Conservation (phyloP, 140 eudicot species). For the Ambrosia hybrid region DNA sequence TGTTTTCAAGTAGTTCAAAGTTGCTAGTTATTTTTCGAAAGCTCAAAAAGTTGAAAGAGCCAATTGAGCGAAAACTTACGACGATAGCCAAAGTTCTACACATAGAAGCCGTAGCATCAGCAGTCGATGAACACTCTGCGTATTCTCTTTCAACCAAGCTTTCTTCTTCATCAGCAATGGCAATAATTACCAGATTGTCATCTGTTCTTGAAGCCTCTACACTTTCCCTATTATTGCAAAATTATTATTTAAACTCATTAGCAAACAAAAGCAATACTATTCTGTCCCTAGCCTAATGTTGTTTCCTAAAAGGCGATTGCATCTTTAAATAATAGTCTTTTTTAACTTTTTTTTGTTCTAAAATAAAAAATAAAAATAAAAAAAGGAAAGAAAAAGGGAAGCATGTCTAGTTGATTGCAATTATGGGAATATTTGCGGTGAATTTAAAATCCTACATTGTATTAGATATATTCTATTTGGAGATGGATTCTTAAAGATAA, state of each 20-base stretch:
- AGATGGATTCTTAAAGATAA: conserved; percentile 26
- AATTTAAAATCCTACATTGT: conserved; percentile 13
- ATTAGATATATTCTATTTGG: conserved; percentile 20
- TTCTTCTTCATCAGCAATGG: conserved; percentile 27
- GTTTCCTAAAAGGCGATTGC: conserved; percentile 33
- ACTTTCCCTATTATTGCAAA: conserved; percentile 42
- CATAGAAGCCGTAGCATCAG: conserved; percentile 47
- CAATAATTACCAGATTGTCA: conserved; percentile 24
- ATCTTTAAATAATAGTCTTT: conserved; percentile 23
- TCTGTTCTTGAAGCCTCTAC: conserved; percentile 44
- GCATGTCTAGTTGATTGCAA: conserved; percentile 29
- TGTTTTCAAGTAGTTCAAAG: not conserved
- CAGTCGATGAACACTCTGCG: conserved; percentile 48
- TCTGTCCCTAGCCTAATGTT: conserved; percentile 20
- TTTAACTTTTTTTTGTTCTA: conserved; percentile 9
- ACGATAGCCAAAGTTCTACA: conserved; percentile 63
- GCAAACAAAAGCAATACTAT: not conserved
- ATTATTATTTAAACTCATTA: not conserved
- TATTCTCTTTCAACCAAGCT: conserved; percentile 29
- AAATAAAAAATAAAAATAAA: not conserved
- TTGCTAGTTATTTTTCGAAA: not conserved
- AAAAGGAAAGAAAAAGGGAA: not conserved
- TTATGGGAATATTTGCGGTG: conserved; percentile 40
- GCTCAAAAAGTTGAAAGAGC: no score
- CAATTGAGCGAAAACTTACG: conserved; percentile 41